Conservation (phyloP, 2,329 filamentous ascomycete genomes). For the Pleoardoris graminearum region DNA sequence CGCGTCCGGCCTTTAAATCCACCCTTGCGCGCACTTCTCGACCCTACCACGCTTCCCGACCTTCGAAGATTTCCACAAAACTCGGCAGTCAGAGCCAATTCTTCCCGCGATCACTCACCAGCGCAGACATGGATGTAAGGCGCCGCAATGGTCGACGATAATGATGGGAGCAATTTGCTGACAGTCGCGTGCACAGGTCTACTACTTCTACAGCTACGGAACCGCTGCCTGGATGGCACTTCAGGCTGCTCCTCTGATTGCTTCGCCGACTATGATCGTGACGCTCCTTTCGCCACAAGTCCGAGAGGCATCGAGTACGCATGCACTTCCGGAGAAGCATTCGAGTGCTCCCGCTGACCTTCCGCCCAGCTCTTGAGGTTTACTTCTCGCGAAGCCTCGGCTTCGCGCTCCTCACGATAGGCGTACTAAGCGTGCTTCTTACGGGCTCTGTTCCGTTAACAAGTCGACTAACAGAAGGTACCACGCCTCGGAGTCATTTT, state of each 20-base stretch:
- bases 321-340: not conserved
- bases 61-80: not conserved
- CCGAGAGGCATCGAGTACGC: constrained; percentile 58
- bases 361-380: constrained; percentile 61
- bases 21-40: not conserved
- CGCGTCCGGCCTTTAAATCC: constrained; percentile 7
- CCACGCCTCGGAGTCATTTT: not conserved
- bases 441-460: constrained; percentile 71
- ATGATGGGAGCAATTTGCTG: constrained; percentile 13
- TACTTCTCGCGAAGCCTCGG: constrained; percentile 76
- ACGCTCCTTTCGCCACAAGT: constrained; percentile 62
- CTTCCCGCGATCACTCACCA: not conserved
- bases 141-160: not conserved
- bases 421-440: constrained; percentile 66
- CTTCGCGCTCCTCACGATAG: constrained; percentile 67
- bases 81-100: constrained; percentile 8
- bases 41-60: not conserved
- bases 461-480: constrained; percentile 48
- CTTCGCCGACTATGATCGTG: constrained; percentile 64
- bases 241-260: constrained; percentile 58
- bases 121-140: constrained; percentile 15
- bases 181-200: constrained; percentile 39
- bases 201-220: constrained; percentile 49
- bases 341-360: not conserved
- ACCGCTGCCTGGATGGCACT: constrained; percentile 50